Base-by-base conservation (phyloP, 1,139 yeast genomes). In the Hemisphaericaspora xylofermentans region DNA sequence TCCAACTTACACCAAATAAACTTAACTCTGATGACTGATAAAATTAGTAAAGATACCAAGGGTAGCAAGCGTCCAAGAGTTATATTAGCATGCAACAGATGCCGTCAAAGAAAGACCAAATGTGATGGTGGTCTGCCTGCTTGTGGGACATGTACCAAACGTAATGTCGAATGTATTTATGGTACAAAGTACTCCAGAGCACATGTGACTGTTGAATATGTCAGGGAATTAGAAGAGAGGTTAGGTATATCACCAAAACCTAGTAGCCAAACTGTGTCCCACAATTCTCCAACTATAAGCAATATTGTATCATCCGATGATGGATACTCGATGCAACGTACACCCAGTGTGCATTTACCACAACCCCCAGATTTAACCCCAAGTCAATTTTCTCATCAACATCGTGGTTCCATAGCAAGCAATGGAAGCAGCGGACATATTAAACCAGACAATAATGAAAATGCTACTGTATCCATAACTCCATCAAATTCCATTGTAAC, bases 61-160 rank as follows among this genome's bases (percentile, higher is more conserved):
- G n/a, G 4, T 13, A 36, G 24, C n/a, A 36, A 36, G 22, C 39
- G 39, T 36, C 36, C 46, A 24, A 35, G 44, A 22, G 46, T 43
- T 2, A 29, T 41, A 10, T 24, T 43, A 3, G 46, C 46, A 6
- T 43, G 46, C 21, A 42, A 43, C 22, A 40, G 42, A 30, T 43
- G 46, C 26, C 36, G 46, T 18, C 44, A 41, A 17, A 30, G 46
- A 15, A 43, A 43, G 27, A 43, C 44, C 9, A 37, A 39, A 28
- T 43, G 46, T 35, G 46, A 43, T 34, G 44, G 44, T 12, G 36
- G 21, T 18, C 44, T 35, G 26, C 45, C 45, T n/a, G 16, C 33
- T 7, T 41, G 46, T 35, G 44, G 43, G 6, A 25, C 39, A 4
- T 43, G 46, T 30, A 13, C 13, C 10, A 43, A 39, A 26, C 25